phyloP scores from a whole-genome alignment of 345 rosid genomes.

The Microthlaspi erraticum region DNA sequence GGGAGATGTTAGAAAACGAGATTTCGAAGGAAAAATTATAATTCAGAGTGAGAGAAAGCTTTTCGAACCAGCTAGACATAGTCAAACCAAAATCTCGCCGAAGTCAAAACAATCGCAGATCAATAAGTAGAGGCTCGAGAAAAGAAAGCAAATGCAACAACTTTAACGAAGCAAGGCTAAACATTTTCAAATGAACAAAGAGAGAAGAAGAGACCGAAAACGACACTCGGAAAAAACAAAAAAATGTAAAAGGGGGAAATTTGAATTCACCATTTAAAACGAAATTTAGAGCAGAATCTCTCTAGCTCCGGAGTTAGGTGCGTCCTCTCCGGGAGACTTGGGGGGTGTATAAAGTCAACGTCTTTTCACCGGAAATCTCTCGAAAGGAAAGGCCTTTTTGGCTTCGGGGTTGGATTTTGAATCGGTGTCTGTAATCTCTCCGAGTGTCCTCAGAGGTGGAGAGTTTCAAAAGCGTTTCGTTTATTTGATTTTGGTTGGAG shows the following conservation, averaged over 20 bases:
- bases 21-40: neutral
- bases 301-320: neutral
- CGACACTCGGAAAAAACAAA: neutral
- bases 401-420: constrained; percentile 11
- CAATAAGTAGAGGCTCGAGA: neutral
- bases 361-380: constrained; percentile 11
- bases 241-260: neutral
- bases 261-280: constrained; percentile 31
- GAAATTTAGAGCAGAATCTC: constrained; percentile 33
- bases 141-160: neutral
- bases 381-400: constrained; percentile 16
- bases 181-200: neutral
- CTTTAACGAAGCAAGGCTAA: neutral
- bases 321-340: constrained; percentile 7
- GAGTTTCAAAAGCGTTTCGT: constrained; percentile 38
- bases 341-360: constrained; percentile 32
- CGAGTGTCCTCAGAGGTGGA: neutral
- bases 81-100: constrained; percentile 25
- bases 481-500: constrained; percentile 15
- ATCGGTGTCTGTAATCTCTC: constrained; percentile 23
- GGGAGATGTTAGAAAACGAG: neutral
- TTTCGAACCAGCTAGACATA: constrained; percentile 17
- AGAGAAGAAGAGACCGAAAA: neutral
- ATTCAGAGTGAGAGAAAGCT: neutral
- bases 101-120: constrained; percentile 11